These are phyloP conservation scores for Dissophora globulifera DNA, from an alignment of 192 early-diverging fungal species.

Conservation along the genomic window DNA sequence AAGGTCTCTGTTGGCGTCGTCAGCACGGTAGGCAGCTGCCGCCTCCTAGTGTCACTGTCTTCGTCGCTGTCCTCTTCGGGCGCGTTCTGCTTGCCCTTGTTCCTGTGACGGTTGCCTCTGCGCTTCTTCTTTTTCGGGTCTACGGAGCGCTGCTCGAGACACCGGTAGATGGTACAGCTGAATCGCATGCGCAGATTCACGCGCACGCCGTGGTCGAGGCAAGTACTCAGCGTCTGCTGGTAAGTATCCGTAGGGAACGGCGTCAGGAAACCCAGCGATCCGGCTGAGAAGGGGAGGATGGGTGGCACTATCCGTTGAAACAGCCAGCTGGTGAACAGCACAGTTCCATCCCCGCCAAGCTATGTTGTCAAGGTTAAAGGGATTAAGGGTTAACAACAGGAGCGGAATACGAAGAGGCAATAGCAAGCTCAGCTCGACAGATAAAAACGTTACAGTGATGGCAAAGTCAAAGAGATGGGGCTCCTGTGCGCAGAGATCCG, in stretches of 20 bases:
- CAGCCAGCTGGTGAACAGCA: constrained; percentile 92
- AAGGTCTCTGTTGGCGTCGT: constrained; percentile 80
- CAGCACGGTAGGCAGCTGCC: constrained; percentile 60
- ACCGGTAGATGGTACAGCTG: constrained; percentile 88
- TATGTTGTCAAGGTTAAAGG: constrained; percentile 8
- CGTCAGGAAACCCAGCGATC: constrained; percentile 95
- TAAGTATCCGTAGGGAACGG: constrained; percentile 82
- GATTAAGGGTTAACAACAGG: neutral
- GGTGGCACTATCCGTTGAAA: constrained; percentile 90
- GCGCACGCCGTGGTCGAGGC: constrained; percentile 74
- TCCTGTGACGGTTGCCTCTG: constrained; percentile 38
- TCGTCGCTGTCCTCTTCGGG: constrained; percentile 28
- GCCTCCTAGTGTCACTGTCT: constrained; percentile 47
- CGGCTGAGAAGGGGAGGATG: constrained; percentile 92
- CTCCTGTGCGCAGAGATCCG: constrained; percentile 72
- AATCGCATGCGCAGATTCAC: constrained; percentile 93
- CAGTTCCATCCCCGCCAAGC: constrained; percentile 97
- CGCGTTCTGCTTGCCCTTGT: constrained; percentile 9
- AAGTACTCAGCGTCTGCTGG: constrained; percentile 65
- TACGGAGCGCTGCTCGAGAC: constrained; percentile 38
- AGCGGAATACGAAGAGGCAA: constrained; percentile 1
- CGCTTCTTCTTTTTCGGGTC: constrained; percentile 55
- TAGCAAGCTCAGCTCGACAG: too few relatives aligned
- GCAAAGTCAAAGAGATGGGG: constrained; percentile 88
- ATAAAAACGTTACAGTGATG: constrained; percentile 84